phyloP scores from a whole-genome alignment of 2,329 filamentous ascomycete genomes.

The Fusarium mundagurra region DNA sequence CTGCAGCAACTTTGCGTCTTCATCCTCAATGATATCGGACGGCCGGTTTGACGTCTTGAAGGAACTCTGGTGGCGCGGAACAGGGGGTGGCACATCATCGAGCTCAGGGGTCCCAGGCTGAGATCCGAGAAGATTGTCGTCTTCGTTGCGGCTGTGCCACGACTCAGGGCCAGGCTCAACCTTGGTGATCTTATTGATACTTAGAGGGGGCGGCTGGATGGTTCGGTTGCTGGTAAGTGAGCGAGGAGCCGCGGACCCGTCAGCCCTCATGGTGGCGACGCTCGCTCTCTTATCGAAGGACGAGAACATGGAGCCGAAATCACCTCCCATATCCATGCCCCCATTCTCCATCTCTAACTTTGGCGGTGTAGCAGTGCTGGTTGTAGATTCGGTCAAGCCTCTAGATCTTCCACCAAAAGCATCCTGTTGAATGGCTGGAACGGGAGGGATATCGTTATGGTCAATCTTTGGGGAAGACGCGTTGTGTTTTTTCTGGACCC shows the following conservation, averaged over 20 bases:
- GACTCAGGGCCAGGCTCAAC: constrained; percentile 60
- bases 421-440: constrained; percentile 49
- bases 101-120: constrained; percentile 51
- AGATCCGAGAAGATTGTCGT: constrained; percentile 58
- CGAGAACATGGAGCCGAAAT: constrained; percentile 66
- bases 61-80: constrained; percentile 52
- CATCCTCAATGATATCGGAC: constrained; percentile 57
- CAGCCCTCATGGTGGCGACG: constrained; percentile 58
- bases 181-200: constrained; percentile 56
- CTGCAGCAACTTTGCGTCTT: constrained; percentile 62
- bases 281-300: constrained; percentile 66
- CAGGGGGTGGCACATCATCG: constrained; percentile 53
- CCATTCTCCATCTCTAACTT: constrained; percentile 57
- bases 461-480: constrained; percentile 44
- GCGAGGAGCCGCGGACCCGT: constrained; percentile 52
- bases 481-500: constrained; percentile 61
- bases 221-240: constrained; percentile 59
- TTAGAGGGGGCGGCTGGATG: constrained; percentile 56
- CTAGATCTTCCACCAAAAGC: constrained; percentile 52
- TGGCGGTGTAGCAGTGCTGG: constrained; percentile 63
- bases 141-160: constrained; percentile 59
- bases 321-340: constrained; percentile 64
- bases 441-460: constrained; percentile 51
- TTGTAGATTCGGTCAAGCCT: constrained; percentile 64
- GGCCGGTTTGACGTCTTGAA: constrained; percentile 48